Evolutionary conservation across 139 green algal species (phyloP), one percentile per base, ranked within the genome.

Genomic region (Ettlia oleoabundans): DNA sequence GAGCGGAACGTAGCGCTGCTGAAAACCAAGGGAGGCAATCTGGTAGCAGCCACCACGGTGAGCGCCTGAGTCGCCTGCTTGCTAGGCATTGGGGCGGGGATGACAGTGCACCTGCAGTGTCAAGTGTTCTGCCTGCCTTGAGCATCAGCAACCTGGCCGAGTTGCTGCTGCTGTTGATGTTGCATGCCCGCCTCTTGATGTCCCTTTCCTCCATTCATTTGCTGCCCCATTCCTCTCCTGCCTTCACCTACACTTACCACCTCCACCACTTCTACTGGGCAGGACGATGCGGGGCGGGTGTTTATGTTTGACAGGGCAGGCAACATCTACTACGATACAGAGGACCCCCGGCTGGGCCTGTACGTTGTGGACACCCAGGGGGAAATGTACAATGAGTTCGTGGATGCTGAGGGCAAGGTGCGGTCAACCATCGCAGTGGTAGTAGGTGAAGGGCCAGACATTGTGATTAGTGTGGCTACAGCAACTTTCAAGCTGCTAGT

Each of bases 261-360:
- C n/a, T n/a, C n/a, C n/a, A n/a, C 63, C 32, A 15, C 18, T n/a
- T 33, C 15, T n/a, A 32, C 35, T n/a, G 65, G 41, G 58, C 75
- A 66, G 75, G 88, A 92, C 35, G 28, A 76, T 1, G 28, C 47
- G 10, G 88, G 88, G 6, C 66, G 86, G 13, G 35, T 85, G 33
- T 90, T 84, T 65, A 78, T 92, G 67, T 80, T 91, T 53, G 88
- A 92, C 76, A 33, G 26, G 51, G 79, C 78, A 2, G 88, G 88
- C 78, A 90, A 90, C 78, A 75, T 92, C 37, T 92, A 92, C 75
- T 92, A 92, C 77, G 87, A 92, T 64, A 86, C 86, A 0, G 84
- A 86, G 19, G 82, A 89, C 67, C 40, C 64, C 28, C n/a, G 51
- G 4, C 52, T 82, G 19, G 88, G 88, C 5, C 62, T 92, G 30